phyloP scores from a whole-genome alignment of 1,284 basidiomycete genomes.

The Cystobasidiaceae sp. region DNA sequence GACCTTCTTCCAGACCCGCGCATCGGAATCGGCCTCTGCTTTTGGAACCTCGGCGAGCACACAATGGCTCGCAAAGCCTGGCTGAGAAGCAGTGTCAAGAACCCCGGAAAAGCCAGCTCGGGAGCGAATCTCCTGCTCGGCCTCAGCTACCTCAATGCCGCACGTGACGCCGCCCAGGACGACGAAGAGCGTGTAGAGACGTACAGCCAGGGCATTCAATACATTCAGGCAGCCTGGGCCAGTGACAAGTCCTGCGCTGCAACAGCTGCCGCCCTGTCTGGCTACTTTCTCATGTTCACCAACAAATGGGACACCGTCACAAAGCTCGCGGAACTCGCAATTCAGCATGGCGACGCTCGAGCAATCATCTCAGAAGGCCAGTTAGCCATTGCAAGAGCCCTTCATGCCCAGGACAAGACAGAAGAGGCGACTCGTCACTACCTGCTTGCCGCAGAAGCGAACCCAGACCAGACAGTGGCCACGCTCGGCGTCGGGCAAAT shows the following conservation, averaged over 20 bases:
- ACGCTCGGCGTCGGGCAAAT: slow-evolving; percentile 79
- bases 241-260: slow-evolving; percentile 41
- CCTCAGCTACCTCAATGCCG: slow-evolving; percentile 9
- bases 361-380: slow-evolving; percentile 71
- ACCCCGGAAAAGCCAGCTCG: slow-evolving; percentile 19
- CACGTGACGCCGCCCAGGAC: neutral
- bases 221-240: slow-evolving; percentile 31
- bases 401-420: slow-evolving; percentile 61
- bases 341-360: slow-evolving; percentile 84
- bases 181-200: slow-evolving; percentile 59
- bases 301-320: slow-evolving; percentile 45
- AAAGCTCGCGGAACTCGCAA: slow-evolving; percentile 83
- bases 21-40: slow-evolving; percentile 84
- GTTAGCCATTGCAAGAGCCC: slow-evolving; percentile 67
- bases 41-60: slow-evolving; percentile 78
- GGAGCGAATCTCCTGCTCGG: slow-evolving; percentile 30
- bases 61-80: slow-evolving; percentile 75
- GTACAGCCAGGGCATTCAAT: slow-evolving; percentile 47
- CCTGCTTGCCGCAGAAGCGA: slow-evolving; percentile 64
- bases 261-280: slow-evolving; percentile 42
- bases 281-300: slow-evolving; percentile 26
- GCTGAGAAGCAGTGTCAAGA: slow-evolving; percentile 69
- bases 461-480: slow-evolving; percentile 68
- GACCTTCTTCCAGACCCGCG: slow-evolving; percentile 78
- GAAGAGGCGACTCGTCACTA: slow-evolving; percentile 67